Evolutionary conservation across 2,329 filamentous ascomycete species (phyloP), one percentile per base, ranked within the genome.

Genomic region (Rhexocercosporidium sp.): DNA sequence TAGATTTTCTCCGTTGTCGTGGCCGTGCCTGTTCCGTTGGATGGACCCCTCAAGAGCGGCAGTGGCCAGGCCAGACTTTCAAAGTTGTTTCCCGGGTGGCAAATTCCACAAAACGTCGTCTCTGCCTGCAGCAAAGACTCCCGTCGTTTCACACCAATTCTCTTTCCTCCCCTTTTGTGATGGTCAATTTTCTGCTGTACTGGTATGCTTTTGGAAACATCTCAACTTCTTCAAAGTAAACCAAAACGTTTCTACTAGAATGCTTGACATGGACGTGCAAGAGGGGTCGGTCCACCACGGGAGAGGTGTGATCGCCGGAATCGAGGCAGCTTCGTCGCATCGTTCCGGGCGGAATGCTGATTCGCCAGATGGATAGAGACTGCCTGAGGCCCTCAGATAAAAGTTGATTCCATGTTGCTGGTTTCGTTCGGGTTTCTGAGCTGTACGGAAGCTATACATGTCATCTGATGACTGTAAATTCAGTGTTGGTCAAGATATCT

Each of bases 201-300:
- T n/a, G n/a, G n/a, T 47, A 60, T 49, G 27, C 34, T 53, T 64
- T 41, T 56, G 54, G 66, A 65, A 69, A 62, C 62, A 41, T 39
- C 34, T 37, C 44, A 18, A 56, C n/a, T n/a, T 37, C 61, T 66
- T n/a, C 64, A 62, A 62, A 47, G 53, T 49, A 60, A 66, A 29
- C 59, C 3, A 39, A 47, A 59, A 57, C 62, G 51, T 65, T 66
- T 66, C 64, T 65, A 60, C 9, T 65, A 41, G 59, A 60, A 62
- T 65, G 64, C 64, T 63, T 66, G 59, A n/a, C n/a, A 53, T 65
- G 65, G 64, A 61, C 57, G 62, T 66, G 65, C 67, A 62, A 27
- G 53, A 54, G 53, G 62, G 66, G 54, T 66, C n/a, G n/a, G n/a
- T n/a, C n/a, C n/a, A n/a, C n/a, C n/a, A n/a, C n/a, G n/a, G n/a